Base-by-base conservation (phyloP, 2,329 filamentous ascomycete species). In the Alternaria postmessia region DNA sequence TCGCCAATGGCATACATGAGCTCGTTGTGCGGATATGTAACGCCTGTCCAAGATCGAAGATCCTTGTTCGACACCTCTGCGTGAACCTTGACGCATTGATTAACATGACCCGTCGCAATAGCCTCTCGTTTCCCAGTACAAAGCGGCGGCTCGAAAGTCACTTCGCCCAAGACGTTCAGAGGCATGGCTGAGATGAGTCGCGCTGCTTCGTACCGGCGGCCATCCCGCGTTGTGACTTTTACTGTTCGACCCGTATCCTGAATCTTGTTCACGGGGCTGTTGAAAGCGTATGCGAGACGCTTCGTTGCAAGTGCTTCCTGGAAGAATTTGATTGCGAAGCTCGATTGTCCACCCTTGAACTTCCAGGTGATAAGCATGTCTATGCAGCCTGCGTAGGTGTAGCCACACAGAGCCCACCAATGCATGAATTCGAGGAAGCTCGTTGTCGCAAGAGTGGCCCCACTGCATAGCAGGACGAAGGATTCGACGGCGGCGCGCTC, bases 401-500 rank as follows among this genome's bases (percentile, higher is more conserved):
- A 69, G 7, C 64, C 68, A 47, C 68, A 69, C 60, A 70, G 64
- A 0, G 68, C 68, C 66, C 68, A 84, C 82, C 81, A 84, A 57
- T 82, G 82, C 18, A 85, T 67, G 32, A 84, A 79, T 54, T 85
- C 82, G 48, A 80, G 80, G 58, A 85, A 82, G 22, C 79, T 80
- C 0, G 78, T 80, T 0, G 79, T 81, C 9, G 80, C 76, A 0
- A 82, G 75, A 0, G 79, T 82, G 0, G 72, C 79, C 5, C 82
- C 80, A 51, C 81, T 81, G 60, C 77, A 80, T 1, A 83, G 76
- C 0, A 82, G 70, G 0, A 84, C 68, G 11, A 82, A 82, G 0
- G 75, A 70, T 62, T 83, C 80, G 2, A 84, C 38, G 3, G 71
- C 69, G 3, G 75, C 69, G 1, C 76, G 75, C 60, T 85, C 82